Percentiles rank a stretch among this genome's conserved stretches.
These are phyloP conservation scores for Theobroma cacao DNA, from an alignment of 345 rosid species.

Conservation along the genomic window DNA sequence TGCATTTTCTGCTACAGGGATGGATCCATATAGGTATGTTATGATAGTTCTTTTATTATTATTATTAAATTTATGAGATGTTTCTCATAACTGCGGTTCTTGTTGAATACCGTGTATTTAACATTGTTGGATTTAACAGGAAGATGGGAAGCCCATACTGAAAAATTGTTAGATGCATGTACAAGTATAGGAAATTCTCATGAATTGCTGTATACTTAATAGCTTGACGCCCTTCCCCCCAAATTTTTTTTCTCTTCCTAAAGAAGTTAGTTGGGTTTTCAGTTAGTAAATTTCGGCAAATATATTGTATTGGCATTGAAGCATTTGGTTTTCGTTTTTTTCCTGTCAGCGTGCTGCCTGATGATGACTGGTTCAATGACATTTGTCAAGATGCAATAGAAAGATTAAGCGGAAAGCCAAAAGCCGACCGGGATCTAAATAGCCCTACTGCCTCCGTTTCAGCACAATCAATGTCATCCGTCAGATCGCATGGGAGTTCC, in stretches of 20 bases:
- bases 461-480: slow-evolving; percentile 92
- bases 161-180: neutral
- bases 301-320: neutral
- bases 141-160: neutral
- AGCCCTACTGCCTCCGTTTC: slow-evolving; percentile 99
- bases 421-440: slow-evolving; percentile 64
- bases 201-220: neutral
- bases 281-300: neutral
- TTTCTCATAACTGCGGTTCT: no score
- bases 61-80: no score
- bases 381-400: slow-evolving; percentile 80
- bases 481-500: slow-evolving; percentile 86
- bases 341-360: slow-evolving; percentile 70
- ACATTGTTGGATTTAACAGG: neutral
- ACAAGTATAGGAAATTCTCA: neutral
- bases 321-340: slow-evolving; percentile 5
- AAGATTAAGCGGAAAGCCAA: slow-evolving; percentile 80
- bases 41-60: neutral
- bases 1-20: slow-evolving; percentile 85
- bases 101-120: neutral
- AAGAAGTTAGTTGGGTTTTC: neutral
- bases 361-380: slow-evolving; percentile 88
- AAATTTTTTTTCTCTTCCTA: neutral
- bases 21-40: slow-evolving; percentile 83
- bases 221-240: neutral